phyloP scores from a whole-genome alignment of 2,329 filamentous ascomycete genomes.

The Fusarium coicis region DNA sequence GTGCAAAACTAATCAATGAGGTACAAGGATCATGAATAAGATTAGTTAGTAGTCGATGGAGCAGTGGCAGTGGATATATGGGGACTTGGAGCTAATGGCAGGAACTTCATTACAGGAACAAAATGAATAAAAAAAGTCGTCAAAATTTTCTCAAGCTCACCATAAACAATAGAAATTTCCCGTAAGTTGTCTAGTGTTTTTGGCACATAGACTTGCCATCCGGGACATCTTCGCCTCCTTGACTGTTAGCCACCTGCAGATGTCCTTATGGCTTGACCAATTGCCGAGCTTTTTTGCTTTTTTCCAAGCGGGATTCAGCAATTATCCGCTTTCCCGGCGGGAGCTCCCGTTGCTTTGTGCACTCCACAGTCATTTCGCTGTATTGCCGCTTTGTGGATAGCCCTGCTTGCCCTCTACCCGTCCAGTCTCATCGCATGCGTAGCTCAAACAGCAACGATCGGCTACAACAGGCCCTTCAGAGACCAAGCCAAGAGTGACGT shows the following conservation, averaged over 20 bases:
- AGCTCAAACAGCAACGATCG: too few species aligned
- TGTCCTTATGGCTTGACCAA: fast-evolving
- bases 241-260: too few species aligned
- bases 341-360: background rate
- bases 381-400: background rate
- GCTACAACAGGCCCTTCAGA: too few species aligned
- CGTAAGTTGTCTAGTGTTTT: fast-evolving
- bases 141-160: fast-evolving
- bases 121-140: background rate
- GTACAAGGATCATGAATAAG: background rate
- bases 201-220: fast-evolving
- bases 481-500: too few species aligned
- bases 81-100: background rate
- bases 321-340: background rate
- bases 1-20: fast-evolving
- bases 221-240: fast-evolving
- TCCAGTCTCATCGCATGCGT: too few species aligned
- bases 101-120: background rate
- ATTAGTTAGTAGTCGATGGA: background rate
- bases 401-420: background rate
- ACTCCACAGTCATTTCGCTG: background rate
- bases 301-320: background rate
- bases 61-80: background rate
- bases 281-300: background rate
- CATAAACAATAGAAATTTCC: fast-evolving